Evolutionary conservation across 768 basidiomycete species (phyloP).

Genomic region (Auricularia auricula-judae): DNA sequence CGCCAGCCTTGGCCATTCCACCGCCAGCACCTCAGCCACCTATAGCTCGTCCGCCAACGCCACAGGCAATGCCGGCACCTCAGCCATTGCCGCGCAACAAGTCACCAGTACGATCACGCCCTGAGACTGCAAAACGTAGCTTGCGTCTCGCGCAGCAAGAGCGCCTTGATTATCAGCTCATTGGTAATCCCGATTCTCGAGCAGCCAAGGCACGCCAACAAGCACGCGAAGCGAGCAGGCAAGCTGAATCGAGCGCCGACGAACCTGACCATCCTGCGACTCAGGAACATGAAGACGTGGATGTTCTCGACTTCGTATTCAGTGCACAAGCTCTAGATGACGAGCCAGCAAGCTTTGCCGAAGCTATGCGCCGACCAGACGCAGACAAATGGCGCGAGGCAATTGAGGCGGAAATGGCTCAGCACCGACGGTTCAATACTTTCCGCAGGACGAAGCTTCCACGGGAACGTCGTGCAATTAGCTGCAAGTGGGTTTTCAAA

Average conservation of each 20-base stretch:
- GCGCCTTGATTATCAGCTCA: background rate
- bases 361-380: constrained; percentile 13
- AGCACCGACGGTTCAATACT: constrained; percentile 12
- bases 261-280: background rate
- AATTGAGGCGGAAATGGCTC: constrained; percentile 13
- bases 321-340: background rate
- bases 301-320: background rate
- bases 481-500: background rate
- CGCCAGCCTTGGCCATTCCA: no score
- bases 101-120: background rate
- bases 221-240: background rate
- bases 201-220: background rate
- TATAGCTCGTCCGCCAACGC: no score
- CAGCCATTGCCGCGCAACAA: background rate
- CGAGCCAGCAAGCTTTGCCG: constrained; percentile 12
- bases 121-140: background rate
- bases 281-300: no score
- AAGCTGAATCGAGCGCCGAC: background rate
- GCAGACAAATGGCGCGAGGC: constrained; percentile 14
- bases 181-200: background rate
- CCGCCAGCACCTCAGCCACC: no score
- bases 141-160: background rate
- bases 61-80: no score
- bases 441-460: constrained; percentile 10
- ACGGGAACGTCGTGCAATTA: background rate